Evolutionary conservation across 1,139 yeast genomes (phyloP), one percentile per base, ranked within the genome.

Genomic region (Hyphopichia burtonii): DNA sequence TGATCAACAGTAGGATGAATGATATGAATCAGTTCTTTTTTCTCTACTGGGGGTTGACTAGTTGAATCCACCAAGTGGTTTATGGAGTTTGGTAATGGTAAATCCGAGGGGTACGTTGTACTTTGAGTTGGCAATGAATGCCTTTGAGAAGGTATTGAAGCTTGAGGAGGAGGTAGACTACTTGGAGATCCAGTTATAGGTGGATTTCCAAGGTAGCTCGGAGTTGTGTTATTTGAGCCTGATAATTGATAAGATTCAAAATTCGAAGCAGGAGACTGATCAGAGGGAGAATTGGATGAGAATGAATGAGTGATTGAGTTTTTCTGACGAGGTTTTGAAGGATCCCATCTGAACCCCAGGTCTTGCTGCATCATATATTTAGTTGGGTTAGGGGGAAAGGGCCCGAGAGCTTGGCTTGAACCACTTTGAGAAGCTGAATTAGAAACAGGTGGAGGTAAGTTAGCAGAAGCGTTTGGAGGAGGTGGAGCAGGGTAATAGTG

Each of bases 11-110:
- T 15, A 15, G 27, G 19, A 19, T 19, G 19, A 25, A 34, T 15
- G 20, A 25, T 6, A 18, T 25, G 19, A 16, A 16, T 23, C 31
- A 25, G 27, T 31, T 34, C 16, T 27, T 42, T 31, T 17, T 40
- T 14, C 15, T 43, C 31, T 25, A 25, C 4, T 7, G 28, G 28
- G 3, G 28, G 28, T 25, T 8, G 11, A 11, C 4, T 25, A 25
- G 7, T 25, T 4, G 28, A 12, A 25, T 25, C n/a, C 7, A 25
- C 28, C 4, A 25, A 25, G 28, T 8, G 28, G 12, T 8, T 9
- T 8, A 34, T 18, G 22, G 44, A 22, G 15, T 20, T 19, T 4
- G 17, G 22, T 14, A 23, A n/a, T 12, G 38, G 14, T 8, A 25
- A 8, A 25, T 25, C 28, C n/a, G 28, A 25, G n/a, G 28, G 28